Conservation (phyloP, 805 yeast genomes). For the Barnettozyma salicaria region DNA sequence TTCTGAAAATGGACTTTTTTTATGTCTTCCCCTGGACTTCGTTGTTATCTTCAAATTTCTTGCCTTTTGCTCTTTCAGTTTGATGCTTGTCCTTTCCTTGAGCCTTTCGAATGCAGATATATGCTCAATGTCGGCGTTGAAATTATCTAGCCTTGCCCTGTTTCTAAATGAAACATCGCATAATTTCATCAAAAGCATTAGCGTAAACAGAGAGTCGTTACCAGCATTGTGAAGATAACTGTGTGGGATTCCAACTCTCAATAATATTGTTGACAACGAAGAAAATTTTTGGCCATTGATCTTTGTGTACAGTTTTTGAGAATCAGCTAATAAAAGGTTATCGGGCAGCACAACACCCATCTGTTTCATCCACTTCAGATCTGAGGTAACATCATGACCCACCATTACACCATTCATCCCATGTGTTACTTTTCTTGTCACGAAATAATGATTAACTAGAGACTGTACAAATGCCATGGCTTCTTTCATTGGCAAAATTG, state of each 20-base stretch:
- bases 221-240: slow-evolving; percentile 64
- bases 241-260: slow-evolving; percentile 47
- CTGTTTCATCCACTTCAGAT: slow-evolving; percentile 42
- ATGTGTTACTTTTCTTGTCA: slow-evolving; percentile 20
- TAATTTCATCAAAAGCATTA: slow-evolving; percentile 43
- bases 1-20: neutral
- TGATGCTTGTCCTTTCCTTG: neutral
- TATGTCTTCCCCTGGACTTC: neutral
- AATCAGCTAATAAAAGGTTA: slow-evolving; percentile 36
- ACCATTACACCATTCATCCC: slow-evolving; percentile 38
- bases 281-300: slow-evolving; percentile 36
- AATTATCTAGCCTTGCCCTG: slow-evolving; percentile 10
- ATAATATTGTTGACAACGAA: slow-evolving; percentile 40
- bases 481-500: slow-evolving; percentile 33
- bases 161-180: slow-evolving; percentile 42
- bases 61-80: neutral
- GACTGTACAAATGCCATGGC: slow-evolving; percentile 36
- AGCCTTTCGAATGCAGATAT: neutral
- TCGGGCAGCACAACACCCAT: slow-evolving; percentile 44
- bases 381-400: slow-evolving; percentile 56
- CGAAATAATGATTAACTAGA: slow-evolving; percentile 39
- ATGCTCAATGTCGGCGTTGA: slow-evolving; percentile 4
- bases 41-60: slow-evolving; percentile 1
- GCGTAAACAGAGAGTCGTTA: slow-evolving; percentile 62
- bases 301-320: slow-evolving; percentile 37